A percentile compares a stretch with the other conserved stretches of the same genome.
Conservation (phyloP, 176 grass and related monocot genomes). For the Carex littledalei region DNA sequence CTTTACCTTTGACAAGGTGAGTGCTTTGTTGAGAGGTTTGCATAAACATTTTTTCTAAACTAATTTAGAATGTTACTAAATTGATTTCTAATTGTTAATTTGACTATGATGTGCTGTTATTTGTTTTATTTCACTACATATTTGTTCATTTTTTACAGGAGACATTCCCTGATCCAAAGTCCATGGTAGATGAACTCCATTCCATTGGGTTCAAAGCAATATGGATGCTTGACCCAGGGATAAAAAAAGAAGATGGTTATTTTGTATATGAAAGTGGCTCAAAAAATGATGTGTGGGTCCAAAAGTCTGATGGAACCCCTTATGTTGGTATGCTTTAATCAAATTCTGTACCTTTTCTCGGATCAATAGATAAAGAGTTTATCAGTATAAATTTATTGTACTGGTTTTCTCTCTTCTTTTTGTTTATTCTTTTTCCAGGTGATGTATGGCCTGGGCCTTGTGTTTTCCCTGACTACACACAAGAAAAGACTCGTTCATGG, state of each 20-base stretch:
- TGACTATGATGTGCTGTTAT: neutral
- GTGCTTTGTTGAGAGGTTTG: constrained; percentile 5
- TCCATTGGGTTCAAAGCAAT: constrained; percentile 71
- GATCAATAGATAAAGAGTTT: neutral
- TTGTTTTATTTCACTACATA: neutral
- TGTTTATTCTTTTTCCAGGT: constrained; percentile 39
- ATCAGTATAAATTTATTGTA: neutral
- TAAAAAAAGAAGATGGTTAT: constrained; percentile 78
- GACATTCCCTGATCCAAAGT: constrained; percentile 71
- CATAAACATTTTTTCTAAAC: neutral
- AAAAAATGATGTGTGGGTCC: constrained; percentile 71
- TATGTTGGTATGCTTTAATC: constrained; percentile 51
- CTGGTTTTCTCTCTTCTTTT: neutral
- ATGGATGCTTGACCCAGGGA: constrained; percentile 99
- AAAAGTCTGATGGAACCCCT: constrained; percentile 50
- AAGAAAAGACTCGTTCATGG: constrained; percentile 66
- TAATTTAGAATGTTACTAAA: neutral
- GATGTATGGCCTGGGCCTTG: constrained; percentile 93
- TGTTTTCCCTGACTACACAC: constrained; percentile 94
- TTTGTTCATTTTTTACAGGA: constrained; percentile 37
- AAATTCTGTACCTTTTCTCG: neutral
- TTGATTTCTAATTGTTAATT: neutral
- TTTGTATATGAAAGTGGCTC: constrained; percentile 79
- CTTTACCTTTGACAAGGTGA: constrained; percentile 86
- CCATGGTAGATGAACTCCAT: constrained; percentile 75